Base-by-base conservation (phyloP, 2,329 filamentous ascomycete genomes). In the Hymenoscyphus linearis region DNA sequence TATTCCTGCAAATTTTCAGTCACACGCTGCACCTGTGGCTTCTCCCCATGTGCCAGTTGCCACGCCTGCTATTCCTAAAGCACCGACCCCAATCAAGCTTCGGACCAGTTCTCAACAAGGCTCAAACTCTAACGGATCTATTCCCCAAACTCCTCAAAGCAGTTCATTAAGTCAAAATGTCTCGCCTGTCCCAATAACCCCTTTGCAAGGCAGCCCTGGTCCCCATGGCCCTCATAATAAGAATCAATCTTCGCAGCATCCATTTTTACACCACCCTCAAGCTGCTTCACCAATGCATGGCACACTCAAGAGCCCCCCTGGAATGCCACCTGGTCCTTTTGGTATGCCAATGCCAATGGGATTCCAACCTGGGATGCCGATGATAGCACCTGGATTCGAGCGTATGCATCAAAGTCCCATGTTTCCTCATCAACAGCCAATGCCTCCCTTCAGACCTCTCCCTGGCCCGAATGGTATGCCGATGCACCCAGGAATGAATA, bases 21-120 rank as follows among this genome's bases (percentile, higher is more conserved):
- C 82, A 55, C 81, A 81, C 62, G 77, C 80, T 59, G 78, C 83
- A 35, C 81, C 78, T 62, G 82, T 88, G 65, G 85, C 86, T 55
- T 97, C 93, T 16, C 93, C 93, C 7, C 90, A 91, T 72, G 83
- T 93, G 57, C 79, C 88, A 31, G 81, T 91, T 63, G 89, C 90
- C 10, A 95, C 90, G 36, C 93, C 95, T 7, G 87, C 86, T 27
- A 77, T 96, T 54, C 87, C 92, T 13, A 96, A 96, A 73, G 87
- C 87, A 22, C 86, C 91, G 4, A 93, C 90, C 13, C 90, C 92
- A 9, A 88, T 86, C 66, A 88, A 89, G 64, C 83, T 86, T 40
- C 86, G 91, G 60, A 90, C 93, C 18, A 62, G 64, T 63, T 77
- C 85, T 54, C 91, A 96, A 65, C 91, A 95, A 72, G 88, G 87